phyloP scores from a whole-genome alignment of 1,284 basidiomycete species.

The Ustilago trichophora region DNA sequence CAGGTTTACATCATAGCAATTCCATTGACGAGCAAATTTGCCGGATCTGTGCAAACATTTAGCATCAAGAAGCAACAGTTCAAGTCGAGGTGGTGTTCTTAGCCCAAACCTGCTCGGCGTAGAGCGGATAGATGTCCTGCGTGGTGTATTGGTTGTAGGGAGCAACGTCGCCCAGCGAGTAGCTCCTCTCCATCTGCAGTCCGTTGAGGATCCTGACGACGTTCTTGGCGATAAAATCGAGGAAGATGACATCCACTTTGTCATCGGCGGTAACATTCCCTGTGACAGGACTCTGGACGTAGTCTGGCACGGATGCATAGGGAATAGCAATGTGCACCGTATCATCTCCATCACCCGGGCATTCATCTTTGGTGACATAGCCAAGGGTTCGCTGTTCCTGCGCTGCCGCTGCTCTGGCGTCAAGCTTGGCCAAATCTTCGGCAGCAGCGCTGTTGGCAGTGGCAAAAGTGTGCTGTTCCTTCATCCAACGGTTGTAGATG shows the following conservation, averaged over 20 bases:
- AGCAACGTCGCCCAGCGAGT: constrained; percentile 36
- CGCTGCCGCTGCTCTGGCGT: constrained; percentile 22
- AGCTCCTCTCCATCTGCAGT: constrained; percentile 24
- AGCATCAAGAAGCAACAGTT: background rate
- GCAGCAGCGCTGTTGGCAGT: background rate
- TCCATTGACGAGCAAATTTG: too few relatives aligned
- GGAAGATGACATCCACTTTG: constrained; percentile 48
- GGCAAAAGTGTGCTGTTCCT: constrained; percentile 15
- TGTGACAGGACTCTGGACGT: constrained; percentile 45
- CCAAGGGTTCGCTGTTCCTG: constrained; percentile 43
- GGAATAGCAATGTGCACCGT: constrained; percentile 51
- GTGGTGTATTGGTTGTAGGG: constrained; percentile 57
- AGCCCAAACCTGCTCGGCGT: constrained; percentile 51
- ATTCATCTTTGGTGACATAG: constrained; percentile 60
- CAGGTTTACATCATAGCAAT: too few relatives aligned
- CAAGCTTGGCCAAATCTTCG: constrained; percentile 16
- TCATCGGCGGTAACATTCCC: constrained; percentile 13
- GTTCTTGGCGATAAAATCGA: constrained; percentile 51
- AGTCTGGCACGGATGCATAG: constrained; percentile 54
- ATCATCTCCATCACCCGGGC: constrained; percentile 54
- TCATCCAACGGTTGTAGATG: constrained; percentile 48
- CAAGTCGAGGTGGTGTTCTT: constrained; percentile 9
- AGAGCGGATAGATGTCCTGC: constrained; percentile 60
- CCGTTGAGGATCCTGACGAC: constrained; percentile 40
- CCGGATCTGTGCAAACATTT: background rate